Conservation (phyloP, 2,329 filamentous ascomycete genomes). For the Harringtonia aguacate region DNA sequence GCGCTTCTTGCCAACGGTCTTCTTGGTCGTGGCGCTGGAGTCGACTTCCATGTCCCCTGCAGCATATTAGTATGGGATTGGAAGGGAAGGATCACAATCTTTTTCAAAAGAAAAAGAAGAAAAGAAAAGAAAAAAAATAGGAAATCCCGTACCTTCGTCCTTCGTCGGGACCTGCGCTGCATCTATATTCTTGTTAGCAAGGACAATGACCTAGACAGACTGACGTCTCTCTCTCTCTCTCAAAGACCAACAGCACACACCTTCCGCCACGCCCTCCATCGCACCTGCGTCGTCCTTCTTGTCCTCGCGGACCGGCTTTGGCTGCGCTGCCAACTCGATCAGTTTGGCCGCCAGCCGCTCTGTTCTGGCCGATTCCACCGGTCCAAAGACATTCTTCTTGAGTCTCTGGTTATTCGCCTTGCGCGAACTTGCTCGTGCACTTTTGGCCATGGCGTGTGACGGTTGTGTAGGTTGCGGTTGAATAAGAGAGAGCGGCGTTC, state of each 20-base stretch:
- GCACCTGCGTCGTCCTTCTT: slow-evolving; percentile 25
- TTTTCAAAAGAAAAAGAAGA: not conserved
- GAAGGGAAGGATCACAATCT: too few species aligned
- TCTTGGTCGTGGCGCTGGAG: slow-evolving; percentile 25
- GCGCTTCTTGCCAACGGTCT: slow-evolving; percentile 40
- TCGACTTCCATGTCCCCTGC: slow-evolving; percentile 52
- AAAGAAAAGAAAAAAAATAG: not conserved
- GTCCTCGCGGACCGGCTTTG: slow-evolving; percentile 21
- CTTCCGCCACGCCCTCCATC: slow-evolving; percentile 35
- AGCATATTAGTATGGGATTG: slow-evolving; percentile 1
- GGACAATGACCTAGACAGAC: not conserved
- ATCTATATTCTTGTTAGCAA: not conserved
- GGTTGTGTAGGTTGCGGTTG: not conserved
- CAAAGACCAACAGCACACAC: slow-evolving; percentile 12
- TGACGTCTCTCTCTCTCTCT: slow-evolving; percentile 15
- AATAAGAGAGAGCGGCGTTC: not conserved
- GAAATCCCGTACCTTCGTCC: slow-evolving; percentile 6
- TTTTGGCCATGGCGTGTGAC: slow-evolving; percentile 66
- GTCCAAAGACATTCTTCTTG: slow-evolving; percentile 74
- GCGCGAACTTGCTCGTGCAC: slow-evolving; percentile 63
- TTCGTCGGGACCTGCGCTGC: slow-evolving; percentile 4
- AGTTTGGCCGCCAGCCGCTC: slow-evolving; percentile 81
- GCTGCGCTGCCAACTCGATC: slow-evolving; percentile 63
- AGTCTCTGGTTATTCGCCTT: slow-evolving; percentile 79
- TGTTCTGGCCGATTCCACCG: slow-evolving; percentile 66